Conservation (phyloP, 2,329 filamentous ascomycete species). For the Verticillium nubilum region DNA sequence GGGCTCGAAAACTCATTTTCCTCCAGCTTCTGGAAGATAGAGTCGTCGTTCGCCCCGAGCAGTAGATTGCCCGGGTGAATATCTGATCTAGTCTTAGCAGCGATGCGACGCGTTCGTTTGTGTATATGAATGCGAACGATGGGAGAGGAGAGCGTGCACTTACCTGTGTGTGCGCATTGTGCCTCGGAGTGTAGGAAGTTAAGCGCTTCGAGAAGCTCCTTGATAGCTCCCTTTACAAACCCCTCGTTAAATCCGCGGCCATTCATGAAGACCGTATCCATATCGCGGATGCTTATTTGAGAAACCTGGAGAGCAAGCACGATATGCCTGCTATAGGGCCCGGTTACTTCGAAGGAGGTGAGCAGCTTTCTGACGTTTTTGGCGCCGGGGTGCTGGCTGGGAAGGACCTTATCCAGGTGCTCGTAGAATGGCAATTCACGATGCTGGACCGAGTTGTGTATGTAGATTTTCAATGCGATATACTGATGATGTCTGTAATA, state of each 20-base stretch:
- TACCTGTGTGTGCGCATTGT: slow-evolving; percentile 25
- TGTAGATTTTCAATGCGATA: slow-evolving; percentile 25
- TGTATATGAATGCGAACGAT: neutral
- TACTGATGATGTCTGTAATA: slow-evolving; percentile 17
- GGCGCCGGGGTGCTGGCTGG: slow-evolving; percentile 6
- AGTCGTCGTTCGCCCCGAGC: slow-evolving; percentile 15
- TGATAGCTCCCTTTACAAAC: slow-evolving; percentile 23
- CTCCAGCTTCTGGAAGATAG: slow-evolving; percentile 14
- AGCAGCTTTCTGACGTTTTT: slow-evolving; percentile 15
- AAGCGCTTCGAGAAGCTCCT: slow-evolving; percentile 24
- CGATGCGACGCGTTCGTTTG: neutral
- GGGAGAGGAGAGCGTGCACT: neutral
- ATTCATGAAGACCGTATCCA: slow-evolving; percentile 19
- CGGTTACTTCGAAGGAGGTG: slow-evolving; percentile 13
- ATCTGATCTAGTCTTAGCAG: slow-evolving; percentile 5
- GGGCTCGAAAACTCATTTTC: slow-evolving; percentile 17
- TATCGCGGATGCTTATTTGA: slow-evolving; percentile 25
- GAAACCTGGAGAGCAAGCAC: slow-evolving; percentile 16
- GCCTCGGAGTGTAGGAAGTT: slow-evolving; percentile 28
- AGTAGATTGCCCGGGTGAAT: slow-evolving; percentile 16
- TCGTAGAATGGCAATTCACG: slow-evolving; percentile 17
- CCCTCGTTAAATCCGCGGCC: slow-evolving; percentile 16
- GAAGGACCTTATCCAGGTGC: slow-evolving; percentile 1
- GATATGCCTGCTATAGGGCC: slow-evolving; percentile 12
- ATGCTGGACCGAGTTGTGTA: slow-evolving; percentile 16